Evolutionary conservation across 306 rosid species (phyloP), one percentile per base, ranked within the genome.

Genomic region (Mimosa bimucronata): DNA sequence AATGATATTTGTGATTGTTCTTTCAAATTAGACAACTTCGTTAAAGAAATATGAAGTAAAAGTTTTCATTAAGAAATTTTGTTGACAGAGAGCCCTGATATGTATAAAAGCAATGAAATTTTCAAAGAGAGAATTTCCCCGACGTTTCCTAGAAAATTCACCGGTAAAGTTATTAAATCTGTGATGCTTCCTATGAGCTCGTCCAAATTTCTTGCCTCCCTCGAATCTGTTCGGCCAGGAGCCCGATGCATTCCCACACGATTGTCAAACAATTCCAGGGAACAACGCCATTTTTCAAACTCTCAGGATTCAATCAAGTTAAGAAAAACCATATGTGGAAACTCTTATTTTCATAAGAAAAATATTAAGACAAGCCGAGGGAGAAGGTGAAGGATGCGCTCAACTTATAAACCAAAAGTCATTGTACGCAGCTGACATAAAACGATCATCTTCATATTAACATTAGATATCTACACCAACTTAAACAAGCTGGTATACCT

Each of bases 401-500:
- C 44, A 65, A 31, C 44, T 48, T 48, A 16, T 13, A 3, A 48
- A 48, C 53, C 31, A 16, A 30, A 48, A 16, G n/a, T 48, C 4
- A 48, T 15, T 48, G 53, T 7, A 53, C 68, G 57, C 66, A 71
- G 48, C 26, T 29, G 30, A 16, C 23, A 76, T 70, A 76, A 70
- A 52, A 38, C 4, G 62, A 77, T 52, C 76, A 70, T 79, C 67
- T 75, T 71, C 31, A 70, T 68, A 50, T 34, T 28, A 52, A n/a
- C 46, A 69, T 23, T 29, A 15, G 76, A 77, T 77, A 86, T 74
- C 26, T 77, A 74, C 67, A 62, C 19, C 9, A 5, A 44, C 81
- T 82, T 76, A 76, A 38, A 12, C 21, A 6, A 3, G 9, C 37
- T 9, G 40, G 82, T 74, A 52, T 21, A 28, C 40, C 40, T 12